Evolutionary conservation across 2,329 filamentous ascomycete genomes (phyloP), one percentile per base, ranked within the genome.

Genomic region (Pseudonectria foliicola): DNA sequence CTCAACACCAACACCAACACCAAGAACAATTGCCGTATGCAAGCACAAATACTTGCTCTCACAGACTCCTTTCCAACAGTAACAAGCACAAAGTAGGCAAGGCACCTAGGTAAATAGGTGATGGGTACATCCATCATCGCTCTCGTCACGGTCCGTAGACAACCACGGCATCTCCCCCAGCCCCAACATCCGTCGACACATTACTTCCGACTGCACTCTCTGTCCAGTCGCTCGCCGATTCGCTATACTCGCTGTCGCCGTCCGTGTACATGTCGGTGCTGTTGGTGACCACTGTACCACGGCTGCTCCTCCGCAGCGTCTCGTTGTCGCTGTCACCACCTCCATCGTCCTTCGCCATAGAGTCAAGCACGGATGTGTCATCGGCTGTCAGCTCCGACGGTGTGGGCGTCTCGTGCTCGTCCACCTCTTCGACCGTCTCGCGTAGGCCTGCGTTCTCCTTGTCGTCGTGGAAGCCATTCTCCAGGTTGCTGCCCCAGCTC

Each of bases 391-490:
- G 36, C 21, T 52, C 52, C 11, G 38, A 13, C 28, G 33, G 38
- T 8, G 44, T 29, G 4, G 48, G 52, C n/a, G 42, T 43, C 7
- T 54, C 55, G 10, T 44, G 47, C 30, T 64, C 57, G 12, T 61
- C 59, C 4, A 57, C 55, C 45, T 81, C 77, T 40, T 84, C 80
- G 27, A 79, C 72, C 31, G 71, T 73, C 53, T 84, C 80, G n/a
- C 69, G 68, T 26, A 82, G 64, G 5, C 63, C 61, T 25, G 80
- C 63, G 44, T 82, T 80, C 57, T 82, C 81, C 38, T 75, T 67
- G 13, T 76, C 59, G 15, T 72, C 70, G 4, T 68, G 73, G 33
- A 72, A 70, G 2, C 60, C 61, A 52, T 73, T 75, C 35, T 55
- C 56, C 29, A 52, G 53, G 35, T 57, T 66, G 12, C 73, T 75